These are phyloP conservation scores for Beauveria caledonica DNA, from an alignment of 2,329 filamentous ascomycete genomes.

Conservation along the genomic window DNA sequence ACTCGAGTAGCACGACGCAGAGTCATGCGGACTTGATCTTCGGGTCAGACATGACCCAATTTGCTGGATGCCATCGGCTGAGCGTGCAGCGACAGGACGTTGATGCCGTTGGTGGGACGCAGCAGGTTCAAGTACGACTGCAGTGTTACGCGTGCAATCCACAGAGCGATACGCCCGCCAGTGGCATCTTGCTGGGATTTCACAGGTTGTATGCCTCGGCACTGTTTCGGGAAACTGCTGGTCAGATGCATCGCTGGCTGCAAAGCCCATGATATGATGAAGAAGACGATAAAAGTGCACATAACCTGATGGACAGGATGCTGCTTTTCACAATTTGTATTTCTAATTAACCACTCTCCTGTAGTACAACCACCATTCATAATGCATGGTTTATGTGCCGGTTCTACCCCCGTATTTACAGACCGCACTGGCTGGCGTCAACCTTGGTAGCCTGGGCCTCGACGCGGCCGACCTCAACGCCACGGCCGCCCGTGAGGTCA, in stretches of 20 bases:
- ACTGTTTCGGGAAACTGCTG: constrained; percentile 1
- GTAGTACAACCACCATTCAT: neutral
- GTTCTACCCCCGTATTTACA: constrained; percentile 18
- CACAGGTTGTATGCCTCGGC: neutral
- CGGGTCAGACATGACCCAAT: constrained; percentile 18
- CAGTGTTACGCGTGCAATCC: constrained; percentile 9
- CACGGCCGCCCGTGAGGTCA: constrained; percentile 44
- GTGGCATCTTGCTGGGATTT: neutral
- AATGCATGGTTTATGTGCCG: neutral
- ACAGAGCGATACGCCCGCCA: neutral
- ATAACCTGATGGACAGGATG: neutral
- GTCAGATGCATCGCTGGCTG: neutral
- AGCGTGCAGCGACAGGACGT: constrained; percentile 16
- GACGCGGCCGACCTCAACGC: constrained; percentile 40
- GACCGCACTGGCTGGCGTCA: constrained; percentile 33
- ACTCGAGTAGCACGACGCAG: neutral
- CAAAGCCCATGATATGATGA: neutral
- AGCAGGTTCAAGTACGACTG: neutral
- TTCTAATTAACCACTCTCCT: neutral
- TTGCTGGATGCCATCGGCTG: constrained; percentile 24
- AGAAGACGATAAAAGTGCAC: neutral
- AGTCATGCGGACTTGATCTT: constrained; percentile 24
- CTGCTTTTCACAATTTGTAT: neutral
- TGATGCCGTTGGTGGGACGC: neutral
- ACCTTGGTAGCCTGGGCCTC: constrained; percentile 41